Evolutionary conservation across 495 filamentous ascomycete species (phyloP).

Genomic region (Hypoxylon lenormandii): DNA sequence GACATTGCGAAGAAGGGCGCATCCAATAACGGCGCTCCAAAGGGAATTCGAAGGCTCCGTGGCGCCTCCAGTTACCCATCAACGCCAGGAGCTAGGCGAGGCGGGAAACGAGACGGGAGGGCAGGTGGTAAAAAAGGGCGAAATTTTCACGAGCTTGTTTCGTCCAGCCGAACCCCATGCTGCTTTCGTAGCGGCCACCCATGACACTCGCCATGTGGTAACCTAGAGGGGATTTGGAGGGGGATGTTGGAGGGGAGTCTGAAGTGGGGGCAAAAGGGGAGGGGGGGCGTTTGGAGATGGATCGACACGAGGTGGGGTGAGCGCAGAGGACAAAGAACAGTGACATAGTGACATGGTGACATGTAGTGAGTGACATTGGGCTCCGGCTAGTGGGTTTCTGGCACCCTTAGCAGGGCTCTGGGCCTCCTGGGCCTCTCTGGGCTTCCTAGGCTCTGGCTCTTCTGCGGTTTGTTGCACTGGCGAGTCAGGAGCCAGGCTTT

Average conservation of each 20-base stretch:
- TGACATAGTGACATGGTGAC: conserved; percentile 24
- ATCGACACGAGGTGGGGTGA: conserved; percentile 47
- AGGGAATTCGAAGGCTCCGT: conserved; percentile 28
- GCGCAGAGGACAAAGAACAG: conserved; percentile 14
- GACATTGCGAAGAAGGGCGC: conserved; percentile 33
- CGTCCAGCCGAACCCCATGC: conserved; percentile 42
- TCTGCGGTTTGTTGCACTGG: conserved; percentile 30
- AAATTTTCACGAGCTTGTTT: conserved; percentile 45
- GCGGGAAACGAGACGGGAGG: conserved; percentile 35
- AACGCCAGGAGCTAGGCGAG: conserved; percentile 33
- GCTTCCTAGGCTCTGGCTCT: too few relatives aligned
- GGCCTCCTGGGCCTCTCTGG: too few relatives aligned
- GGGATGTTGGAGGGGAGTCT: conserved; percentile 40
- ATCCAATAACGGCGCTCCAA: conserved; percentile 18
- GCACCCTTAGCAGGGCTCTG: too few relatives aligned
- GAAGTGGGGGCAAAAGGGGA: conserved; percentile 38
- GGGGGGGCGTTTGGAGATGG: conserved; percentile 34
- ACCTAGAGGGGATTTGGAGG: conserved; percentile 47
- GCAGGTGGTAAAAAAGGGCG: conserved; percentile 44
- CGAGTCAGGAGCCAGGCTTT: conserved; percentile 42
- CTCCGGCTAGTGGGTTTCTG: conserved; percentile 9
- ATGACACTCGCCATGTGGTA: conserved; percentile 64
- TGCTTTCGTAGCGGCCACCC: conserved; percentile 42
- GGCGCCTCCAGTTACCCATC: conserved; percentile 36
- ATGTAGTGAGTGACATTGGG: conserved; percentile 34